Conservation (phyloP, 2,329 filamentous ascomycete genomes). For the Penicillium palitans region DNA sequence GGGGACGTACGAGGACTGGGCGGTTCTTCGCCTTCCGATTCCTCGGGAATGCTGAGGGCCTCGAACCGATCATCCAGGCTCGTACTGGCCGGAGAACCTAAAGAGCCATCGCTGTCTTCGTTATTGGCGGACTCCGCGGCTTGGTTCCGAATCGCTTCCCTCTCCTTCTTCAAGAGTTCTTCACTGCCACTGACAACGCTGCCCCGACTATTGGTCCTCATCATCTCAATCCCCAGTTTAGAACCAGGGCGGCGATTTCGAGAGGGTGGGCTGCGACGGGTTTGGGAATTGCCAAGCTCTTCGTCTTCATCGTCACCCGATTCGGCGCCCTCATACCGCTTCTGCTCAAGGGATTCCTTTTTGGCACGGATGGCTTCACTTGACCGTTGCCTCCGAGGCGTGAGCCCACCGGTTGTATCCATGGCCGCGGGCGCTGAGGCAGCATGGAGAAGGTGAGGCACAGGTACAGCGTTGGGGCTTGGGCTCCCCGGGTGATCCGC, state of each 20-base stretch:
- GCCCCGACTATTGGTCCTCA: slow-evolving; percentile 92
- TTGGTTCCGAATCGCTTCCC: slow-evolving; percentile 33
- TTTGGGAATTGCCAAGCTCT: slow-evolving; percentile 66
- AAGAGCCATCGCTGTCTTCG: slow-evolving; percentile 25
- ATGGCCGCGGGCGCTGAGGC: slow-evolving; percentile 66
- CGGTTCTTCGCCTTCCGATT: slow-evolving; percentile 35
- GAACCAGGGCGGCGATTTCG: slow-evolving; percentile 68
- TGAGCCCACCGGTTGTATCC: slow-evolving; percentile 50
- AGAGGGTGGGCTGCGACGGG: slow-evolving; percentile 53
- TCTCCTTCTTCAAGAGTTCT: slow-evolving; percentile 39
- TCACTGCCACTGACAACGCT: slow-evolving; percentile 61
- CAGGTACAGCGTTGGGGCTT: slow-evolving; percentile 37
- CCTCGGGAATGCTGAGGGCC: slow-evolving; percentile 37
- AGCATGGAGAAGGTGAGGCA: slow-evolving; percentile 59
- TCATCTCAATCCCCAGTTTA: slow-evolving; percentile 95
- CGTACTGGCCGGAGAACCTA: slow-evolving; percentile 26
- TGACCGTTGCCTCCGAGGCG: slow-evolving; percentile 64
- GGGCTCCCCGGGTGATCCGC: slow-evolving; percentile 18
- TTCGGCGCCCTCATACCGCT: slow-evolving; percentile 72
- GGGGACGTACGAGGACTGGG: slow-evolving; percentile 28
- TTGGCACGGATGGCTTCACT: slow-evolving; percentile 73
- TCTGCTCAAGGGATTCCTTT: slow-evolving; percentile 72
- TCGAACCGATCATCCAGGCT: slow-evolving; percentile 36
- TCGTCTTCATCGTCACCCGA: slow-evolving; percentile 96
- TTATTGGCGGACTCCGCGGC: slow-evolving; percentile 24